These are phyloP conservation scores for Chytriomyces sp. DNA, from an alignment of 192 early-diverging fungal species.

Conservation along the genomic window DNA sequence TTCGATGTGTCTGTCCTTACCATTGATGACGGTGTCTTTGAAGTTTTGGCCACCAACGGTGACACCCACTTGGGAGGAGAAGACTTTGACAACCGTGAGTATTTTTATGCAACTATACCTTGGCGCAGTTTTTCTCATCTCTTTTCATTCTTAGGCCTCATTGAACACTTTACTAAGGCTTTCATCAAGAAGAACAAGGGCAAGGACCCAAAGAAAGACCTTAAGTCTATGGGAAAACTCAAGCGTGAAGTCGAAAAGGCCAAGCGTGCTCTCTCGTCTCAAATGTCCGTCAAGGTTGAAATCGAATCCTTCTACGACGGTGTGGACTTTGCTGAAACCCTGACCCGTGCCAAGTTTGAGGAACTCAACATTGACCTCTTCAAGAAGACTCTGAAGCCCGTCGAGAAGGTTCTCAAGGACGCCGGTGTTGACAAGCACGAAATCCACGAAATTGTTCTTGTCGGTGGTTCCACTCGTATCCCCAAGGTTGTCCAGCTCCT, in stretches of 20 bases:
- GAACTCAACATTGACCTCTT: conserved; percentile 93
- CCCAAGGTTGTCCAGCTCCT: conserved; percentile 94
- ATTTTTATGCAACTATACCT: conserved; percentile 96
- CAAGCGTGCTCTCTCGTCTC: conserved; percentile 94
- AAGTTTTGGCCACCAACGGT: too few species aligned
- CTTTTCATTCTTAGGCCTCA: conserved; percentile 88
- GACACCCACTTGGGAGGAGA: too few species aligned
- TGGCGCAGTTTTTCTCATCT: conserved; percentile 97
- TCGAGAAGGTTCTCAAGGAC: conserved; percentile 93
- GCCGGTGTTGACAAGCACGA: conserved; percentile 81
- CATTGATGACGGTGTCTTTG: too few species aligned
- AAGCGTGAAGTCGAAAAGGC: conserved; percentile 96
- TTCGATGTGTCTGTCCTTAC: too few species aligned
- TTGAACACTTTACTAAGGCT: conserved; percentile 89
- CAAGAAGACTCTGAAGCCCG: conserved; percentile 91
- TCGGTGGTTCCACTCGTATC: conserved; percentile 98
- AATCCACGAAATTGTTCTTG: conserved; percentile 95
- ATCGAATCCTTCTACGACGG: conserved; percentile 91
- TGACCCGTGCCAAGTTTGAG: conserved; percentile 97
- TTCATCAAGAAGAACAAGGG: conserved; percentile 93
- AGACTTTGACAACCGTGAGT: too few species aligned
- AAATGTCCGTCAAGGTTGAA: conserved; percentile 90
- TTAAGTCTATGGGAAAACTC: conserved; percentile 91
- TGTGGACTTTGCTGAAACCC: conserved; percentile 87
- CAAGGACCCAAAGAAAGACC: conserved; percentile 81